These are phyloP conservation scores for Pichia sp. DNA, from an alignment of 1,139 yeast species.

Conservation along the genomic window DNA sequence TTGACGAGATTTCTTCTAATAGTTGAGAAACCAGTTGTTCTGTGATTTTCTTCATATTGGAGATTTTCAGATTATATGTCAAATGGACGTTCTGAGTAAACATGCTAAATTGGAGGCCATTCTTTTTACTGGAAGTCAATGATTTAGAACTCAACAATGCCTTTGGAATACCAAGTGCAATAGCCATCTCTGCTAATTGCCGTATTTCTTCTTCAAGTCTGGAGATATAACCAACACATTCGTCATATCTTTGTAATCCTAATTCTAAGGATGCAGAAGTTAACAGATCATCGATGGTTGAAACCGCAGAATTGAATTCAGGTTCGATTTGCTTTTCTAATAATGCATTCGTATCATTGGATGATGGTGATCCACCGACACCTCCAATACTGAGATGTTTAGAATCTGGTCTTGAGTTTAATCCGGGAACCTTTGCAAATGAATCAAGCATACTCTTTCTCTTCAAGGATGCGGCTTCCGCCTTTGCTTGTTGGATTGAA, in stretches of 20 bases:
- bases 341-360: constrained; percentile 40
- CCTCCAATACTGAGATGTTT: constrained; percentile 22
- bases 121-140: not conserved
- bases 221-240: constrained; percentile 38
- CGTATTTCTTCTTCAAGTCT: constrained; percentile 47
- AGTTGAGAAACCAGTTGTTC: constrained; percentile 9
- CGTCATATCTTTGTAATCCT: constrained; percentile 28
- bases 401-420: constrained; percentile 13
- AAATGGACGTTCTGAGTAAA: constrained; percentile 14
- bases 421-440: constrained; percentile 38
- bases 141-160: constrained; percentile 8
- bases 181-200: constrained; percentile 9
- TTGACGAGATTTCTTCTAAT: constrained; percentile 7
- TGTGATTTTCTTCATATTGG: constrained; percentile 4
- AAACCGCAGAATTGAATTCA: constrained; percentile 11
- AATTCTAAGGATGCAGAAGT: constrained; percentile 28
- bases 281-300: constrained; percentile 26
- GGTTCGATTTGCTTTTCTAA: constrained; percentile 23
- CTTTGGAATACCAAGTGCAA: constrained; percentile 11
- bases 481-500: constrained; percentile 63
- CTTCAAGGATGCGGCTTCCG: constrained; percentile 48
- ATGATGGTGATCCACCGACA: constrained; percentile 17
- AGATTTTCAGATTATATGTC: constrained; percentile 9
- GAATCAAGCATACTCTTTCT: constrained; percentile 46
- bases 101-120: constrained; percentile 1